Base-by-base conservation (phyloP, 495 filamentous ascomycete genomes). In the Chaetomium fimeti region DNA sequence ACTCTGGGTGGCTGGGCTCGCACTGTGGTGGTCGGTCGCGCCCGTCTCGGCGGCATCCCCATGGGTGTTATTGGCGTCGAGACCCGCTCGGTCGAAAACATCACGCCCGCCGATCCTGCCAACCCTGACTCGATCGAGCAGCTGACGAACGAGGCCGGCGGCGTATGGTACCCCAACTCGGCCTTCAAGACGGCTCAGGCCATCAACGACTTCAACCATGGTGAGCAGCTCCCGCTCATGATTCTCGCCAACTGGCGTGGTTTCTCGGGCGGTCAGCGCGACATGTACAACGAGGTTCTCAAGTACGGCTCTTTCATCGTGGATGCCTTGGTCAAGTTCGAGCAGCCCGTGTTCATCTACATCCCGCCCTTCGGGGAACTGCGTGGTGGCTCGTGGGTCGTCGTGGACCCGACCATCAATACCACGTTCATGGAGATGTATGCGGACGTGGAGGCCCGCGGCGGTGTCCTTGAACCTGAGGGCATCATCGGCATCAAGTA, bases 251-350 rank as follows among this genome's bases (percentile, higher is more conserved):
- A 98, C 84, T 98, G 94, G 94, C 85, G 94, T 84, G 94, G 94
- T 79, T 98, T 98, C 90, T 97, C 94, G 61, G 94, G 94, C 82
- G 94, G 94, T 57, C 94, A 98, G 79, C 91, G 92, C 70, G 94
- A 98, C 77, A 98, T 98, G 94, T 98, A 96, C 87, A 96, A 97
- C 79, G 94, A 98, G 78, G 95, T 98, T 11, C 87, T 98, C 75
- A 98, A 98, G 83, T 98, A 98, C 74, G 94, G 94, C 69, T 96
- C 92, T 16, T 97, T 93, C 84, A 98, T 98, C 70, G 94, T 98
- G 65, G 94, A 98, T 75, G 93, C 94, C 49, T 86, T 98, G 36
- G 92, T 97, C 83, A 94, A 96, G 77, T 98, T 91, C 72, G 92
- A 98, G 84, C 94, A 98, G 81, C 94, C 94, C 16, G 88, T 98